A percentile compares a stretch with the other conserved stretches of the same genome.
These are phyloP conservation scores for Clavispora vitiphila DNA, from an alignment of 805 yeast genomes.

Conservation along the genomic window DNA sequence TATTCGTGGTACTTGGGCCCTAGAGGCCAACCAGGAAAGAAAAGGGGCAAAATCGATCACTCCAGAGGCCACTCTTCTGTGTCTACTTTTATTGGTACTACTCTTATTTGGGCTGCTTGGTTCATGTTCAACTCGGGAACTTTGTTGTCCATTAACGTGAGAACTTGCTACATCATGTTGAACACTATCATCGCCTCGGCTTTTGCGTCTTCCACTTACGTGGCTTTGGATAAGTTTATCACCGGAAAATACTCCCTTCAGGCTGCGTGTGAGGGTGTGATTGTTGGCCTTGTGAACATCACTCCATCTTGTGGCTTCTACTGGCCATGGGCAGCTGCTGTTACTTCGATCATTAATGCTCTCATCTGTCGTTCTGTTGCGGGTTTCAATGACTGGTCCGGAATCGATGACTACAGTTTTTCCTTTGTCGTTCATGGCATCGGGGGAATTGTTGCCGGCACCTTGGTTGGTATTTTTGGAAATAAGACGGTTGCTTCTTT, in stretches of 20 bases:
- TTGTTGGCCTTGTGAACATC: slow-evolving; percentile 42
- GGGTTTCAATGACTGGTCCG: slow-evolving; percentile 34
- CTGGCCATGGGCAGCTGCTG: slow-evolving; percentile 44
- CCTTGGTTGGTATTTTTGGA: slow-evolving; percentile 43
- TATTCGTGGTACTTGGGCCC: slow-evolving; percentile 42
- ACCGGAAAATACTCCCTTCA: slow-evolving; percentile 38
- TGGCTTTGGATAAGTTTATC: slow-evolving; percentile 34
- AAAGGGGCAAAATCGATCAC: slow-evolving; percentile 16
- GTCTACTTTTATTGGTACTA: slow-evolving; percentile 39
- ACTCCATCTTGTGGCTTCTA: slow-evolving; percentile 45
- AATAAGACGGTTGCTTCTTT: slow-evolving; percentile 38
- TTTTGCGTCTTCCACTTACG: slow-evolving; percentile 42
- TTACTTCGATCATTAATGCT: slow-evolving; percentile 38
- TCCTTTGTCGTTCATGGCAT: slow-evolving; percentile 45
- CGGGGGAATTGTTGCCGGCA: slow-evolving; percentile 44
- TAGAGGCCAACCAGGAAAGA: slow-evolving; percentile 21
- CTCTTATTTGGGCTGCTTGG: slow-evolving; percentile 47
- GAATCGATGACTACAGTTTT: slow-evolving; percentile 43
- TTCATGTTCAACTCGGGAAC: slow-evolving; percentile 46
- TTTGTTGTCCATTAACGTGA: slow-evolving; percentile 30
- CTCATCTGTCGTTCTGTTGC: slow-evolving; percentile 31
- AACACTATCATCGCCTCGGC: slow-evolving; percentile 51
- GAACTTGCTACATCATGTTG: slow-evolving; percentile 44
- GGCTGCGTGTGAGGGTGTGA: slow-evolving; percentile 44
- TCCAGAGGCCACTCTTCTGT: slow-evolving; percentile 32